Base-by-base conservation (phyloP, 2,329 filamentous ascomycete species). In the Tympanopsis confertula region DNA sequence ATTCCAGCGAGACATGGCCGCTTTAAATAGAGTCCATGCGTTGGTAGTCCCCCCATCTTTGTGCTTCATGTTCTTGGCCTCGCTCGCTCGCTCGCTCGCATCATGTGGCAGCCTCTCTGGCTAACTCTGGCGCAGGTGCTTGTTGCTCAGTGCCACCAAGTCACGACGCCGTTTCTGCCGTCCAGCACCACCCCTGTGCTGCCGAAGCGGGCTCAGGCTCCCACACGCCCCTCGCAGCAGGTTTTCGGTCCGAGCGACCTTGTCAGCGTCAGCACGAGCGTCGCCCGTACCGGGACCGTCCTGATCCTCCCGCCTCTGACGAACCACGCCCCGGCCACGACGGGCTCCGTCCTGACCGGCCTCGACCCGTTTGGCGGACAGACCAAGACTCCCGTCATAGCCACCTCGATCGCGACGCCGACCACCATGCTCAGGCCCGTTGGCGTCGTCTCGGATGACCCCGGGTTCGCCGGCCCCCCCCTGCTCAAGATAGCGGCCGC, bases 401-500 rank as follows among this genome's bases (percentile, higher is more conserved):
- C 54, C 14, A 46, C 39, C 32, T 39, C 51, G 1, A 63, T 65
- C 26, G 52, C 61, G 4, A 50, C 42, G n/a, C 59, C 59, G 12
- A 60, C 58, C 5, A 50, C 53, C 5, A 44, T 61, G 22, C 48
- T 63, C 1, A 39, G 49, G 20, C 37, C 47, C n/a, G 33, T 44
- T 14, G 36, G 38, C 14, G 26, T 36, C 24, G 15, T 20, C 14
- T 20, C 17, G 44, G 22, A n/a, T 35, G 24, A 37, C 20, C 28
- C 14, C 20, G 24, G 50, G 17, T 14, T 14, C 15, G 17, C 4
- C 17, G 33, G 2, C 13, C 29, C 14, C 22, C 22, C 13, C n/a
- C 19, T 36, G 37, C 19, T 56, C 55, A 50, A 32, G n/a, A 17
- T 13, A 33, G 28, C 35, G 12, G 12, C 35, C 2, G 39, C 42